Base-by-base conservation (phyloP, 2,329 filamentous ascomycete genomes). In the Claviceps humidiphila region DNA sequence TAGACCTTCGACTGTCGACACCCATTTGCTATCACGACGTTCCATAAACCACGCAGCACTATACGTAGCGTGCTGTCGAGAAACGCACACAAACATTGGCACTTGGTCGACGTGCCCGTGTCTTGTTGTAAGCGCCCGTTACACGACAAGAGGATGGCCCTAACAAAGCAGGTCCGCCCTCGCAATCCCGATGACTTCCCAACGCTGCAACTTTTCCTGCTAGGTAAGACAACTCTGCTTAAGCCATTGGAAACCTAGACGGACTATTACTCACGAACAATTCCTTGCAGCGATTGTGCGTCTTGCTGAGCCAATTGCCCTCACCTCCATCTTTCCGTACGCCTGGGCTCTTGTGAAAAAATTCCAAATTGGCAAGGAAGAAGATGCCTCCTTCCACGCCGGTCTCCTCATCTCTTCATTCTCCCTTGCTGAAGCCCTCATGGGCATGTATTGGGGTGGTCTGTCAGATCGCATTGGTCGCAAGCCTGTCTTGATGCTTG, bases 321-420 rank as follows among this genome's bases (percentile, higher is more conserved):
- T 96, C 57, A 95, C 89, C 1, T 93, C 87, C 63, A 93, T 95
- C 68, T 94, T 91, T 61, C 90, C 90, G 20, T 96, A 95, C 68
- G 87, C 87, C 55, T 94, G 86, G 85, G 78, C 85, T 55, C 81
- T 91, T 59, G 83, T 91, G 58, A 87, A 87, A 68, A 76, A 81
- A 59, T 89, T 89, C 67, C 63, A 87, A 42, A 76, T 90, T 59
- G 86, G 84, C 56, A 76, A 80, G 60, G 79, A 82, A 58, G 73
- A 79, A 69, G 80, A 90, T 80, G 87, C 87, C 55, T 94, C 83
- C 40, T 91, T 87, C 70, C 95, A 94, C 68, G 86, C 90, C 34
- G 90, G 90, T 49, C 74, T 93, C 58, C 81, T 95, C 66, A 89
- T 95, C 60, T 91, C 89, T 13, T 84, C 89, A 60, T 94, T 89